Evolutionary conservation across 2,329 filamentous ascomycete species (phyloP).

Genomic region (Epichloe amarillans): DNA sequence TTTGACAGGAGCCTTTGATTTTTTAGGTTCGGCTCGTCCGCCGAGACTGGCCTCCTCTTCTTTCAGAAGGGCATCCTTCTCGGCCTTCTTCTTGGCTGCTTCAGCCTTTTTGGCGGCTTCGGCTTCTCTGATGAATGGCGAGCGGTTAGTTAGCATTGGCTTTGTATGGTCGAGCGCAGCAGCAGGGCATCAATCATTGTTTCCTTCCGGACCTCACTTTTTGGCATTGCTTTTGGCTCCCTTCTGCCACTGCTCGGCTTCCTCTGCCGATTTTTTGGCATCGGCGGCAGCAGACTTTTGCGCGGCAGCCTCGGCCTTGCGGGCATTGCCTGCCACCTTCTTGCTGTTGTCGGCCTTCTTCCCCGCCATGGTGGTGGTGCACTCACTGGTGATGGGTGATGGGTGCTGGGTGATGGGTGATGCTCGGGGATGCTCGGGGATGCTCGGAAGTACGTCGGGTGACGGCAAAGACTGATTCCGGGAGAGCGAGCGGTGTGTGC

Average conservation of each 20-base stretch:
- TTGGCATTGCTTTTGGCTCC: slow-evolving; percentile 76
- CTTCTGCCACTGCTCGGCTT: slow-evolving; percentile 70
- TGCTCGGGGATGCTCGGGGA: slow-evolving; percentile 2
- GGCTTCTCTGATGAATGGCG: slow-evolving; percentile 17
- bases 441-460: slow-evolving; percentile 3
- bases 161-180: background rate
- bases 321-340: slow-evolving; percentile 78
- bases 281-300: slow-evolving; percentile 63
- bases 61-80: slow-evolving; percentile 68
- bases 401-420: slow-evolving; percentile 2
- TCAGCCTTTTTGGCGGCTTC: slow-evolving; percentile 58
- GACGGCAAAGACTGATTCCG: background rate
- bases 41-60: slow-evolving; percentile 63
- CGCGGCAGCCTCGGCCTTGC: slow-evolving; percentile 81
- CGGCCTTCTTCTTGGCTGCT: slow-evolving; percentile 83
- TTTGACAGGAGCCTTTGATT: slow-evolving; percentile 53
- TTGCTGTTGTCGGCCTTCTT: slow-evolving; percentile 77
- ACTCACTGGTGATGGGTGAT: background rate
- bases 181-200: background rate
- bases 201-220: slow-evolving; percentile 46
- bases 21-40: slow-evolving; percentile 47
- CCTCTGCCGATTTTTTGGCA: slow-evolving; percentile 51
- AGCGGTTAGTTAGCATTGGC: slow-evolving; percentile 2
- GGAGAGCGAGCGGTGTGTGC: background rate
- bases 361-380: slow-evolving; percentile 42